Base-by-base conservation (phyloP, 2,329 filamentous ascomycete species). In the Lachnellula hyalina region DNA sequence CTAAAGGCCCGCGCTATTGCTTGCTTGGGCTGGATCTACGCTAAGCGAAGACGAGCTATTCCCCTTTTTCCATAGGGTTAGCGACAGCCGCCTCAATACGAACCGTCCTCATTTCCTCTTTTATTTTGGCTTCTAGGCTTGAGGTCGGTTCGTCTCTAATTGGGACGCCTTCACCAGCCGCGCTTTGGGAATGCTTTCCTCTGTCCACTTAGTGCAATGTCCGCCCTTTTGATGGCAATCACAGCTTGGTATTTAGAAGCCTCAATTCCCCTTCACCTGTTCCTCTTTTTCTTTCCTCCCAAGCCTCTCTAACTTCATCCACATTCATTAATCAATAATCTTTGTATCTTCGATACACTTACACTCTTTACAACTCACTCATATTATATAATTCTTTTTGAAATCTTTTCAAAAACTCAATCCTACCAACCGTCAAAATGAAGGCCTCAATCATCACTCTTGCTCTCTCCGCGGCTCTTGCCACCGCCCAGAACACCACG, bases 391-490 rank as follows among this genome's bases (percentile, higher is more conserved):
- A 25, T 46, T 32, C 25, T n/a, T 46, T 25, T 23, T 11, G 25
- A 46, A 19, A 38, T 3, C 15, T 28, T 23, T 46, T 46, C 19
- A 46, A 46, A 28, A 32, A 25, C 12, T 25, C 41, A n/a, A 5
- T n/a, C 14, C 42, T 11, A 23, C 5, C 44, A 15, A 46, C 15
- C 11, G 7, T 46, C 44, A 46, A 25, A 46, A 52, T 52, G 51
- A 52, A 52, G 44, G 34, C 44, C 40, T 52, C 51, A 40, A 15
- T 47, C 23, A 12, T 52, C 21, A 34, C 44, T 9, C 51, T 52
- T 32, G 35, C 44, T 19, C 12, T 35, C 15, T 34, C 34, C 14
- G 28, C 42, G n/a, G 21, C 42, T n/a, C 12, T 40, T n/a, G 51
- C 25, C 19, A 36, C 19, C 12, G 51, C 51, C 14, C 51, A 47